Conservation (phyloP, 768 basidiomycete species). For the Boletus insuetus region DNA sequence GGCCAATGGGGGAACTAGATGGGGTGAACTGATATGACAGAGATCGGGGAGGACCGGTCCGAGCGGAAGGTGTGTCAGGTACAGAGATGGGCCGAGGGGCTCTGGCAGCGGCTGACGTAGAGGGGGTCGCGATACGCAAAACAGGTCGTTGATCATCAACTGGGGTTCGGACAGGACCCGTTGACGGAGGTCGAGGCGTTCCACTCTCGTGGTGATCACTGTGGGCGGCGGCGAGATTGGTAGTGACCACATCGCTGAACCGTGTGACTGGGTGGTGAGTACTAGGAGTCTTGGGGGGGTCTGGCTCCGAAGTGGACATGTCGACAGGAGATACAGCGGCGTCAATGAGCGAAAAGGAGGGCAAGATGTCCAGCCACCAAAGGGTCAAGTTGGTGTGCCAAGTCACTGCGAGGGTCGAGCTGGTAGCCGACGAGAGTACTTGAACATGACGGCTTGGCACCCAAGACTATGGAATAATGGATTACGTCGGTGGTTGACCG, state of each 20-base stretch:
- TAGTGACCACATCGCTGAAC: constrained; percentile 10
- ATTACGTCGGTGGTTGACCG: too few relatives aligned
- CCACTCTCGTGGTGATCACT: not conserved
- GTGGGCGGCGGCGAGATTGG: constrained; percentile 1
- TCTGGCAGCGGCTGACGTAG: constrained; percentile 4
- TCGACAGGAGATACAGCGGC: too few relatives aligned
- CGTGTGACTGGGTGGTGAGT: not conserved
- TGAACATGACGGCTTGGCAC: too few relatives aligned
- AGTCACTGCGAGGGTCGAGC: too few relatives aligned
- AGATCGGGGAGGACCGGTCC: constrained; percentile 75
- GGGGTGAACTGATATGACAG: constrained; percentile 63
- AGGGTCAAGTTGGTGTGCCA: too few relatives aligned
- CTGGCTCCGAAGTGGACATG: constrained; percentile 9
- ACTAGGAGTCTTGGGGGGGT: not conserved
- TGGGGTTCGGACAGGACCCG: not conserved
- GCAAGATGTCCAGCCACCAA: too few relatives aligned
- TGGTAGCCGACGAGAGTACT: too few relatives aligned
- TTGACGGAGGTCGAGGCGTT: not conserved
- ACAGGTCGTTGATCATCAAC: constrained; percentile 9
- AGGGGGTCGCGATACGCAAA: constrained; percentile 13
- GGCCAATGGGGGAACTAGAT: constrained; percentile 39
- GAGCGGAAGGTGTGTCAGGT: constrained; percentile 51
- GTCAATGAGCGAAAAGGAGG: too few relatives aligned
- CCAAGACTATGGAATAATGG: too few relatives aligned
- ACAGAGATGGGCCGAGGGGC: constrained; percentile 4